Evolutionary conservation across 2,329 filamentous ascomycete genomes (phyloP).

Genomic region (Nannizziopsis barbatae): DNA sequence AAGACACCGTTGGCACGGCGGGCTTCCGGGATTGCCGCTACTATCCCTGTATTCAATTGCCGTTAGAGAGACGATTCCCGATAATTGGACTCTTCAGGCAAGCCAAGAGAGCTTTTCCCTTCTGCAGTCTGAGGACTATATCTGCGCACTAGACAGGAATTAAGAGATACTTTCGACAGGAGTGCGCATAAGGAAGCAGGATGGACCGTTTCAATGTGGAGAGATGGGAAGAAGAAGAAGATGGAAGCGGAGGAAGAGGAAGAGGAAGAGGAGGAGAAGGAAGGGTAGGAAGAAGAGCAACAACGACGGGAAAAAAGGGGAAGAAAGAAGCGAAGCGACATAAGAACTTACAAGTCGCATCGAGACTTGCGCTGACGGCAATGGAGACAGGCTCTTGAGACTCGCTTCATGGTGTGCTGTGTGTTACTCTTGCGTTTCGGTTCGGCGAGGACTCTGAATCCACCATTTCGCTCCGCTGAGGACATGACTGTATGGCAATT

Average conservation of each 20-base stretch:
- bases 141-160: conserved; percentile 1
- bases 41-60: conserved; percentile 25
- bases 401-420: conserved; percentile 33
- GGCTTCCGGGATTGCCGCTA: conserved; percentile 40
- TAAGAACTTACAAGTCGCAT: conserved; percentile 40
- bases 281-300: background rate
- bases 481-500: conserved; percentile 8
- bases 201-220: too few species aligned
- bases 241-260: background rate
- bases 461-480: conserved; percentile 12
- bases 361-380: conserved; percentile 42
- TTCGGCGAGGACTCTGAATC: conserved; percentile 13
- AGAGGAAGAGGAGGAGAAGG: background rate
- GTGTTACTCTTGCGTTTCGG: conserved; percentile 20
- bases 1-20: conserved; percentile 48
- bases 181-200: too few species aligned
- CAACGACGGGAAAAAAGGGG: background rate
- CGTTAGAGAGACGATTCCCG: conserved; percentile 7
- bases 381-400: conserved; percentile 39
- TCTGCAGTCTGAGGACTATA: conserved; percentile 6
- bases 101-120: conserved; percentile 4
- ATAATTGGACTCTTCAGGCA: background rate
- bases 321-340: background rate
- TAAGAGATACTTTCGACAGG: too few species aligned
- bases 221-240: background rate